A percentile compares a stretch with the other conserved stretches of the same genome.
Evolutionary conservation across 768 basidiomycete species (phyloP).

Genomic region (Sutorius australiensis): DNA sequence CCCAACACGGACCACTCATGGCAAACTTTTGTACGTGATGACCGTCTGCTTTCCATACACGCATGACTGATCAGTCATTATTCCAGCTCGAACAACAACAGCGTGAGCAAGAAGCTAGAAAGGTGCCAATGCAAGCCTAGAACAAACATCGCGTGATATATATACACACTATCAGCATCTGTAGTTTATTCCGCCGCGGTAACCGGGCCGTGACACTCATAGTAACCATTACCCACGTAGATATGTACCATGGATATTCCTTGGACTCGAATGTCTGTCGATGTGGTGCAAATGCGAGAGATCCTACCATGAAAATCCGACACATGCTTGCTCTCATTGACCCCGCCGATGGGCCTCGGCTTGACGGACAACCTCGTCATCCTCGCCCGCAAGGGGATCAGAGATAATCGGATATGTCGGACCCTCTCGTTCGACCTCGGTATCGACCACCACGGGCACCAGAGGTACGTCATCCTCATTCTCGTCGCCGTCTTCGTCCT

Average conservation of each 20-base stretch:
- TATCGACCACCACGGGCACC: slow-evolving; percentile 9
- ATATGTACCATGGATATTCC: not conserved
- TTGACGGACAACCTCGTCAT: slow-evolving; percentile 10
- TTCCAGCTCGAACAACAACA: slow-evolving; percentile 28
- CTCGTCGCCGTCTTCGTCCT: not conserved
- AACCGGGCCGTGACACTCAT: not conserved
- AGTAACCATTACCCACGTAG: not conserved
- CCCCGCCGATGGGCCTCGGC: not conserved
- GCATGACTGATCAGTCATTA: not conserved
- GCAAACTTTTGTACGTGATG: slow-evolving; percentile 24
- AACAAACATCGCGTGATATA: not conserved
- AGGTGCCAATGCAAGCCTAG: slow-evolving; percentile 8
- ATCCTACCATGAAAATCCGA: no score
- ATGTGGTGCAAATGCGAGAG: not conserved
- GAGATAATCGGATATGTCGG: slow-evolving; percentile 7
- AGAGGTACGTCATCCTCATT: not conserved
- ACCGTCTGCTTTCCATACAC: not conserved
- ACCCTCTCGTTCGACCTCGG: slow-evolving; percentile 10
- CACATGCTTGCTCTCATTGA: not conserved
- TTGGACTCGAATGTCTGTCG: not conserved
- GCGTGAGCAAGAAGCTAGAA: slow-evolving; percentile 21
- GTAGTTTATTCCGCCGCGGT: not conserved
- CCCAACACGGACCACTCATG: slow-evolving; percentile 27
- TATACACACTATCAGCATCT: not conserved
- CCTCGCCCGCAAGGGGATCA: slow-evolving; percentile 13